Conservation (phyloP, 768 basidiomycete species). For the Melanogaster broomeanus region DNA sequence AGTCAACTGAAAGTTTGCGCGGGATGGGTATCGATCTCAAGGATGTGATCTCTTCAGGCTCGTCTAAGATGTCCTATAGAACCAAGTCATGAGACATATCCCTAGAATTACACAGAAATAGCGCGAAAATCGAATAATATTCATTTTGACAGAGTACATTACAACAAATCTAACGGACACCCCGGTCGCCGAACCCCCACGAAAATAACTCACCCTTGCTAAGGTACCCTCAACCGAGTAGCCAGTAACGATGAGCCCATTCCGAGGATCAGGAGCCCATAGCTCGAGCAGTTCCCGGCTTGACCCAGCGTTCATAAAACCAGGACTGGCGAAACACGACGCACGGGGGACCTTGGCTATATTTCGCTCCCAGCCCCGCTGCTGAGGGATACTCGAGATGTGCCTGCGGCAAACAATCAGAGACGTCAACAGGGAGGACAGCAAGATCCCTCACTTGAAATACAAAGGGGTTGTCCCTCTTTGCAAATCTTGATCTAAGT, state of each 20-base stretch:
- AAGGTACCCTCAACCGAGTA: conserved; percentile 96
- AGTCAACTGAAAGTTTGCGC: conserved; percentile 86
- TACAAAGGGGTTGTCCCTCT: conserved; percentile 95
- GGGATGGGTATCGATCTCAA: conserved; percentile 78
- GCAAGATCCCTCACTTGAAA: conserved; percentile 77
- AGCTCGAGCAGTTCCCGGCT: conserved; percentile 92
- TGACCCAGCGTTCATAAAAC: conserved; percentile 87
- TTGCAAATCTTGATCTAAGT: conserved; percentile 88
- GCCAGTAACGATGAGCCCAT: conserved; percentile 92
- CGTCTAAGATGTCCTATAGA: conserved; percentile 82
- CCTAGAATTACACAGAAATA: conserved; percentile 1
- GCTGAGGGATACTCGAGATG: conserved; percentile 74
- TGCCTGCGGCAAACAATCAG: conserved; percentile 45
- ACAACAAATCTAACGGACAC: background rate
- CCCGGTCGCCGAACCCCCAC: background rate
- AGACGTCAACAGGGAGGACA: background rate
- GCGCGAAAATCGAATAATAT: background rate
- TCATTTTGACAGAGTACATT: conserved; percentile 4
- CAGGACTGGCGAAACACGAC: conserved; percentile 95
- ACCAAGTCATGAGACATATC: conserved; percentile 1
- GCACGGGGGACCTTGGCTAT: conserved; percentile 93
- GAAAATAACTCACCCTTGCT: conserved; percentile 82
- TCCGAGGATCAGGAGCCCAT: conserved; percentile 93
- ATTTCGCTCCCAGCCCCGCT: conserved; percentile 80
- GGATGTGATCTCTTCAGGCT: conserved; percentile 85